Percentiles rank a stretch among this genome's conserved stretches.
Evolutionary conservation across 371 early-diverging fungal species (phyloP).

Genomic region (Zychaea mexicana): DNA sequence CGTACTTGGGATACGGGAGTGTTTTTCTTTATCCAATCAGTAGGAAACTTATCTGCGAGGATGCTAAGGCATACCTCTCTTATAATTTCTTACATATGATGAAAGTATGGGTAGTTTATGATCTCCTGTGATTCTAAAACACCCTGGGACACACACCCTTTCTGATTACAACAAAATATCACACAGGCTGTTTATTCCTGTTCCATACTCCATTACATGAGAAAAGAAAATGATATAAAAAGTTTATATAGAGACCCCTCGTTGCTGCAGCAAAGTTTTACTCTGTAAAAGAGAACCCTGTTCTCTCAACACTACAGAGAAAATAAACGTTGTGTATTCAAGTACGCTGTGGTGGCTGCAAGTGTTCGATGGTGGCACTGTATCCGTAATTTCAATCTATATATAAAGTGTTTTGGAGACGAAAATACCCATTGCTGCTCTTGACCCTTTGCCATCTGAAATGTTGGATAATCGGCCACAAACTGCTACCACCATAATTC

Average conservation of each 20-base stretch:
- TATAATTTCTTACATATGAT: conserved; percentile 44
- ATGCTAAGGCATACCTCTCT: conserved; percentile 27
- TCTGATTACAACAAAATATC: conserved; percentile 25
- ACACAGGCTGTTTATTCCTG: neutral
- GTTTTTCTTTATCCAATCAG: conserved; percentile 21
- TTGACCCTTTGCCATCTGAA: too few species aligned
- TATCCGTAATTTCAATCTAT: too few species aligned
- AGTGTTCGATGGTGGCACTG: too few species aligned
- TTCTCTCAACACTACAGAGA: conserved; percentile 1
- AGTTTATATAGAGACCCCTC: too few species aligned
- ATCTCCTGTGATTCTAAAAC: conserved; percentile 38
- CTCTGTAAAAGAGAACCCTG: conserved; percentile 5
- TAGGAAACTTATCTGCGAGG: conserved; percentile 49
- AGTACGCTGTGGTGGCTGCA: too few species aligned
- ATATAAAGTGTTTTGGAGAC: too few species aligned
- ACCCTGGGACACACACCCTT: conserved; percentile 40
- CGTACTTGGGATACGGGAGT: neutral
- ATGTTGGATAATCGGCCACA: too few species aligned
- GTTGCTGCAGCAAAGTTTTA: conserved; percentile 6
- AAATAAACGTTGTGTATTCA: neutral
- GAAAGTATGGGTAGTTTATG: conserved; percentile 41
- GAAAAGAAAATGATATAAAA: conserved; percentile 19
- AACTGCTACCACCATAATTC: too few species aligned
- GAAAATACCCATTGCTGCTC: too few species aligned
- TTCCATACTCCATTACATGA: neutral